These are phyloP conservation scores for Aspergillus sp. DNA, from an alignment of 2,329 filamentous ascomycete species.

Conservation along the genomic window DNA sequence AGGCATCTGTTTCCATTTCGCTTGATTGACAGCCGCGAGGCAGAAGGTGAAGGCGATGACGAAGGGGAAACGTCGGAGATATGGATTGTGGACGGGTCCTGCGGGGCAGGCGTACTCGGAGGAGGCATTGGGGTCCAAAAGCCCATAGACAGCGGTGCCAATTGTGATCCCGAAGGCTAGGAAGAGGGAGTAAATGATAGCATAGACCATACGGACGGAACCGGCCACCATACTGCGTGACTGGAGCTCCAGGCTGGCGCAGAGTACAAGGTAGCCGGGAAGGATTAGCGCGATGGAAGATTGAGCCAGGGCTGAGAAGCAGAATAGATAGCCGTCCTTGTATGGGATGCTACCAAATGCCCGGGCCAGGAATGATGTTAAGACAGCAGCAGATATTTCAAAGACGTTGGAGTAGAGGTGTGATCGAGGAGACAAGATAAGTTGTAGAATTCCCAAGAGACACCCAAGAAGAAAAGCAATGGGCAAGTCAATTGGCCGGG, in stretches of 20 bases:
- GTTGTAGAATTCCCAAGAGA: constrained; percentile 72
- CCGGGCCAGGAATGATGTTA: constrained; percentile 69
- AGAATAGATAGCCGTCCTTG: constrained; percentile 57
- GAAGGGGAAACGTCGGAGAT: constrained; percentile 65
- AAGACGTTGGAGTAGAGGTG: constrained; percentile 67
- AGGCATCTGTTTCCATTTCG: constrained; percentile 76
- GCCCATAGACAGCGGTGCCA: constrained; percentile 63
- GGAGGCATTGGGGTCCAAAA: constrained; percentile 57
- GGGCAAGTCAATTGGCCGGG: constrained; percentile 75
- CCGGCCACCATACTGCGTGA: constrained; percentile 69
- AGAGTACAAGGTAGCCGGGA: constrained; percentile 66
- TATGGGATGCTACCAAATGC: constrained; percentile 66
- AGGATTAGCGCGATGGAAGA: constrained; percentile 72
- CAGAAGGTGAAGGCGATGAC: constrained; percentile 74
- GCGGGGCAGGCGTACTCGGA: constrained; percentile 49
- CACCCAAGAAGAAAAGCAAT: constrained; percentile 75
- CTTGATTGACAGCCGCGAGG: constrained; percentile 77
- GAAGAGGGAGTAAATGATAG: constrained; percentile 72
- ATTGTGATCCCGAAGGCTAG: constrained; percentile 73
- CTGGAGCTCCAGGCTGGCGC: constrained; percentile 66
- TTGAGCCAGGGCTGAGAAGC: constrained; percentile 71
- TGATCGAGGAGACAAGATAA: constrained; percentile 72
- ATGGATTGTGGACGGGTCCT: constrained; percentile 51
- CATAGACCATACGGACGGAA: constrained; percentile 74
- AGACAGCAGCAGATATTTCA: constrained; percentile 63